Conservation (phyloP, 2,329 filamentous ascomycete species). For the Coniosporium uncinatum region DNA sequence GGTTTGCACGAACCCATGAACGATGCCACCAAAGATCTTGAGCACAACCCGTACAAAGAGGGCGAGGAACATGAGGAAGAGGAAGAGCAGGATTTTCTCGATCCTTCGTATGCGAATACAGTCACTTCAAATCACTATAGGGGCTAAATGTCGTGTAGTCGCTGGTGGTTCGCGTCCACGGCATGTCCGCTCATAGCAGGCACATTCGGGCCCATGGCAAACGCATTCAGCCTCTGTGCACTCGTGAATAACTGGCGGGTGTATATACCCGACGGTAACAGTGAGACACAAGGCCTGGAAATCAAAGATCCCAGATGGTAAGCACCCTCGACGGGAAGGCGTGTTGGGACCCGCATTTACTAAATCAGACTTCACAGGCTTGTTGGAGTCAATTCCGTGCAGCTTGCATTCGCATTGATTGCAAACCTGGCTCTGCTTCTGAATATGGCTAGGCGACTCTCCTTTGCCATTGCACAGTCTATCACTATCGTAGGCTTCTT, state of each 20-base stretch:
- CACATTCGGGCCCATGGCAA: conserved; percentile 50
- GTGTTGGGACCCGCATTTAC: too few relatives aligned
- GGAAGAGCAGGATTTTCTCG: conserved; percentile 33
- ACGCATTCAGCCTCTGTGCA: conserved; percentile 48
- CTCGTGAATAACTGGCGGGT: conserved; percentile 51
- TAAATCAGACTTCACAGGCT: conserved; percentile 33
- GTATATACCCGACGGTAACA: conserved; percentile 37
- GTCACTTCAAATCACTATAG: too few relatives aligned
- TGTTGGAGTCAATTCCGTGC: conserved; percentile 48
- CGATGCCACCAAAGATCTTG: conserved; percentile 37
- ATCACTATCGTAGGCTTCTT: conserved; percentile 57
- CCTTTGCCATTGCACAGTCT: conserved; percentile 50
- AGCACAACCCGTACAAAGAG: conserved; percentile 23
- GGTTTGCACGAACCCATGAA: conserved; percentile 43
- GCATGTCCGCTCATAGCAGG: conserved; percentile 50
- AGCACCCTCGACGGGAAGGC: too few relatives aligned
- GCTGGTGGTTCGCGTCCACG: conserved; percentile 58
- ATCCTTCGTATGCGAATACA: conserved; percentile 35
- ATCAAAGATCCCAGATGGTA: conserved; percentile 49
- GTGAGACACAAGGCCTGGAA: conserved; percentile 35
- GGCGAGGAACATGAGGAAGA: conserved; percentile 26
- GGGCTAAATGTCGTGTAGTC: too few relatives aligned
- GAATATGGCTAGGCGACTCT: conserved; percentile 52
- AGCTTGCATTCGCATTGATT: conserved; percentile 44
- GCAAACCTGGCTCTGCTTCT: conserved; percentile 50